These are phyloP conservation scores for Pigoraptor vietnamica DNA, from an alignment of 78 protist genomes.

Conservation along the genomic window DNA sequence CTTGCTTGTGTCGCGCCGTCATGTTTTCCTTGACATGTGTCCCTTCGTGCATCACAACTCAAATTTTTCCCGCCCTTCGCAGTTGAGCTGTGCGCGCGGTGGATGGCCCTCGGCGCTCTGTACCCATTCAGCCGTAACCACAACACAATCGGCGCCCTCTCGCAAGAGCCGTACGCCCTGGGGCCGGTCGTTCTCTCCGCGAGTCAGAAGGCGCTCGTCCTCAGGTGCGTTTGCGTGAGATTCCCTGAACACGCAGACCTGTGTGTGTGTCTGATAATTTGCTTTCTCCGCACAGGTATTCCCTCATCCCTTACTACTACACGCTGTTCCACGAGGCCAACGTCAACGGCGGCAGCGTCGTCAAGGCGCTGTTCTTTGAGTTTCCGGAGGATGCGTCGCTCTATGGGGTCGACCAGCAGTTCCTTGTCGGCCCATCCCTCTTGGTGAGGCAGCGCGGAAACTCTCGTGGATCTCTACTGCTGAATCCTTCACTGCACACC, in stretches of 20 bases:
- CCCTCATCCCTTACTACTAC: conserved; percentile 26
- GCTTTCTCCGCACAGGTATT: conserved; percentile 8
- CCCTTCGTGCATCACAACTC: not conserved
- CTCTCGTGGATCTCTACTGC: too few species aligned
- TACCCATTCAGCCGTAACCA: conserved; percentile 78
- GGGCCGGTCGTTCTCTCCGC: not conserved
- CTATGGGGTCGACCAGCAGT: conserved; percentile 35
- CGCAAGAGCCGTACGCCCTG: conserved; percentile 75
- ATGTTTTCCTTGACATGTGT: not conserved
- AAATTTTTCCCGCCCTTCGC: conserved; percentile 47
- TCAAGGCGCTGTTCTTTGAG: conserved; percentile 42
- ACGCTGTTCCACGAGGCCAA: conserved; percentile 12
- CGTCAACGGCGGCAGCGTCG: conserved; percentile 9
- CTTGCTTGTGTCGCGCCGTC: too few species aligned
- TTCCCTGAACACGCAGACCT: not conserved
- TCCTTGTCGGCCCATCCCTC: conserved; percentile 32
- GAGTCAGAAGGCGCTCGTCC: not conserved
- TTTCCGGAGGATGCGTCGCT: conserved; percentile 6
- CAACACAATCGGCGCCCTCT: conserved; percentile 5
- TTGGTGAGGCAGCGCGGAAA: not conserved
- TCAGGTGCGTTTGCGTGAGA: not conserved
- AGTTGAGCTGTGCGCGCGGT: conserved; percentile 69
- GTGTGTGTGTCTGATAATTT: conserved; percentile 7
- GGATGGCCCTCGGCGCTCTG: conserved; percentile 77
- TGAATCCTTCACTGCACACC: too few species aligned